Evolutionary conservation across 768 basidiomycete species (phyloP).

Genomic region (Mycena pura): DNA sequence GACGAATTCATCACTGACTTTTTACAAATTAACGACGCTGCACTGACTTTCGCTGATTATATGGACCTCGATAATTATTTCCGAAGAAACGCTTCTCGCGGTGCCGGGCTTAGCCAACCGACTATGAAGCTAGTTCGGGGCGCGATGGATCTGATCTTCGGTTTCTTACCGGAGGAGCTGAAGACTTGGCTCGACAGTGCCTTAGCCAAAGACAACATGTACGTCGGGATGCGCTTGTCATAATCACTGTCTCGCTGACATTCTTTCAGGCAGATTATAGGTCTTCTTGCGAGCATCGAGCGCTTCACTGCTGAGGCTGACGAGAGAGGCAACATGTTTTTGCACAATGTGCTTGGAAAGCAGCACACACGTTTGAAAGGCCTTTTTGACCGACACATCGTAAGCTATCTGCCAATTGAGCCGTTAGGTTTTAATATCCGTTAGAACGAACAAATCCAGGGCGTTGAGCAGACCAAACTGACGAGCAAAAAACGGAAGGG

Average conservation of each 20-base stretch:
- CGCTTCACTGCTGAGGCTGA: slow-evolving; percentile 78
- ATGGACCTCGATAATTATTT: slow-evolving; percentile 95
- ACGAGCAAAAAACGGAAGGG: slow-evolving; percentile 93
- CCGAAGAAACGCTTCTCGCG: slow-evolving; percentile 85
- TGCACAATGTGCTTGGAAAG: slow-evolving; percentile 76
- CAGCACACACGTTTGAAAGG: slow-evolving; percentile 80
- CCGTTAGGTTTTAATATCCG: background rate
- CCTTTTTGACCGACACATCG: slow-evolving; percentile 79
- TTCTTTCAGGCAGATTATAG: slow-evolving; percentile 76
- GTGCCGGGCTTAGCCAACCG: slow-evolving; percentile 66
- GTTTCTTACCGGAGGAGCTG: slow-evolving; percentile 85
- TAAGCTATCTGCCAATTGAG: slow-evolving; percentile 39
- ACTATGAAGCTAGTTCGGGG: slow-evolving; percentile 84
- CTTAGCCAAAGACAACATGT: slow-evolving; percentile 80
- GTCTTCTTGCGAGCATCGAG: slow-evolving; percentile 81
- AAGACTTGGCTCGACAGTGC: slow-evolving; percentile 86
- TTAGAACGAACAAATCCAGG: slow-evolving; percentile 86
- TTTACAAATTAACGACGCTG: slow-evolving; percentile 87
- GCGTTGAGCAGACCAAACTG: slow-evolving; percentile 89
- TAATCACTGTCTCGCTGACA: background rate
- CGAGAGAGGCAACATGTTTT: slow-evolving; percentile 78
- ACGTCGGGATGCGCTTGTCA: slow-evolving; percentile 25
- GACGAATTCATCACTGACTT: slow-evolving; percentile 91
- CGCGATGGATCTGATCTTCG: slow-evolving; percentile 95
- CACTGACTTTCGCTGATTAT: slow-evolving; percentile 94